Base-by-base conservation (phyloP, 768 basidiomycete species). In the Xerocomellus dryophilus region DNA sequence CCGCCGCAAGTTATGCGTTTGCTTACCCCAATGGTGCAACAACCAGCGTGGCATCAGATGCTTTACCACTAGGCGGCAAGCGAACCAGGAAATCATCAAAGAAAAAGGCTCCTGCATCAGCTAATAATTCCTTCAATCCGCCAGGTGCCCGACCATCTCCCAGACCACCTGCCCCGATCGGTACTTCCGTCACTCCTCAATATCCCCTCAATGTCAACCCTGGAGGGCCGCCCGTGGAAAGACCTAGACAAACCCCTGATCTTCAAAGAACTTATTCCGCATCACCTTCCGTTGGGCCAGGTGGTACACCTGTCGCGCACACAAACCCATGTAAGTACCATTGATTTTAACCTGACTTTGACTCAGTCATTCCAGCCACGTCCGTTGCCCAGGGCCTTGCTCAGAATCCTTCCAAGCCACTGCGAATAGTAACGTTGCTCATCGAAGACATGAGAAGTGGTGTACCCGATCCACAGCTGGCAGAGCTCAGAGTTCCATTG, bases 401-500 rank as follows among this genome's bases (percentile, higher is more conserved):
- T 52, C 61, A 54, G 43, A 43, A 43, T 56, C 36, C 43, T 54
- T 45, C 53, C 47, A 34, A 60, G 39, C 67, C 65, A 12, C 9
- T 76, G 51, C 76, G 83, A 40, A 79, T 87, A 71, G 71, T 90
- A 9, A 90, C 87, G 11, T 59, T 90, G 38, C 74, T 89, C 8
- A 88, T 89, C 12, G 78, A 82, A 50, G 88, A 89, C 58, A 56
- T 73, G 45, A 79, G 88, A 34, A 78, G 74, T 56, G 79, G 78
- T 7, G 70, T 70, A 1, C 67, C 71, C 34, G 87, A 88, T 64
- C 70, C 74, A 50, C 81, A 82, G 60, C 74, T 89, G 18, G 82
- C 82, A 2, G 88, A 90, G 65, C 80, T 90, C 18, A 78, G 72
- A 35, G 78, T 88, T 29, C 80, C 78, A n/a, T 66, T 90, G 35